Percentiles rank a stretch among this genome's conserved stretches.
Evolutionary conservation across 2,329 filamentous ascomycete genomes (phyloP).

Genomic region (Hypoxylon sp.): DNA sequence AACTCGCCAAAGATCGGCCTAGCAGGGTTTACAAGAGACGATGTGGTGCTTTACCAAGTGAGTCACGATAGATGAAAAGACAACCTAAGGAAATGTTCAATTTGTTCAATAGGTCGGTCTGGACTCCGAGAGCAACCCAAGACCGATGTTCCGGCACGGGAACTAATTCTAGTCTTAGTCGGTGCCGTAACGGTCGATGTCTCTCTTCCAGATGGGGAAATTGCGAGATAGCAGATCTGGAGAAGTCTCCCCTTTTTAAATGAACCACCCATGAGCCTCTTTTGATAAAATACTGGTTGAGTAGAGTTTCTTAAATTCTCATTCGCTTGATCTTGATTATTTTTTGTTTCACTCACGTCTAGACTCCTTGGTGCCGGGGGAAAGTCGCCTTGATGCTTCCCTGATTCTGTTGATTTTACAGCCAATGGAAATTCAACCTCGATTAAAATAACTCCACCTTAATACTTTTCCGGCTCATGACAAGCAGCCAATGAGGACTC

Average conservation of each 20-base stretch:
- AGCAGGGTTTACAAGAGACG: conserved; percentile 24
- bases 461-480: conserved; percentile 45
- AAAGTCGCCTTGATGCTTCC: conserved; percentile 40
- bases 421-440: conserved; percentile 49
- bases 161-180: conserved; percentile 42
- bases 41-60: conserved; percentile 20
- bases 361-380: conserved; percentile 33
- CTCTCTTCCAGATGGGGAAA: conserved; percentile 40
- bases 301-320: conserved; percentile 40
- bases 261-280: conserved; percentile 29
- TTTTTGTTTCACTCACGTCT: conserved; percentile 44
- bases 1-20: conserved; percentile 39
- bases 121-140: conserved; percentile 21
- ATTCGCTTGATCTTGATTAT: conserved; percentile 40
- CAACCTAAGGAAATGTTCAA: conserved; percentile 12
- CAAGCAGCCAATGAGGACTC: conserved; percentile 44
- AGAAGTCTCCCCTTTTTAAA: conserved; percentile 36
- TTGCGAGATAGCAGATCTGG: conserved; percentile 29
- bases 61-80: conserved; percentile 21
- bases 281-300: conserved; percentile 37
- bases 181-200: conserved; percentile 35
- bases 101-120: conserved; percentile 24
- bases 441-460: conserved; percentile 43
- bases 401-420: conserved; percentile 50
- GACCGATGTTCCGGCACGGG: conserved; percentile 41